Evolutionary conservation across 164 flowering plant genomes (phyloP), one percentile per base, ranked within the genome.

Genomic region (Tetracentron sinense): DNA sequence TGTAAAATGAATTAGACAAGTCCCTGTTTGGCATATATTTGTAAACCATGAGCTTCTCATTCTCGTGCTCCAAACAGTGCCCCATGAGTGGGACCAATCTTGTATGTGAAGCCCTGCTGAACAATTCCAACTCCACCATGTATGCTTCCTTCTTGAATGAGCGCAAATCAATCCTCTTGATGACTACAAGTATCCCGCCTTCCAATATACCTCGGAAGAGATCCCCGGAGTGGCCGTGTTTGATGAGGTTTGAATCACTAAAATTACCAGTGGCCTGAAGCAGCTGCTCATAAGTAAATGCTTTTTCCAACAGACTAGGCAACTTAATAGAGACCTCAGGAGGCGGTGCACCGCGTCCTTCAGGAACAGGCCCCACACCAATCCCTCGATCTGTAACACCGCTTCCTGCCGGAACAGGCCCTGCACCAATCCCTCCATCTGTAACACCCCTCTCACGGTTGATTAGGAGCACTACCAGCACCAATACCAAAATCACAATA

Each of bases 201-300:
- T 89, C 97, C 61, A 93, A 63, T 29, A 71, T 50, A 28, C 99
- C 98, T 6, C 65, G 72, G 67, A 78, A 90, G 51, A 93, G 84
- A 63, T 86, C 95, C 59, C 98, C 97, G 2, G 98, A 81, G 57
- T 86, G 98, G n/a, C 97, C 98, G 59, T 83, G 77, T 69, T 93
- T 90, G 63, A 93, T 82, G 22, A 93, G 79, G 74, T 90, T 89
- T 23, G 68, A 66, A 55, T 89, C 92, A 69, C 74, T 78, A 61
- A 93, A 91, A 50, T 87, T 80, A 46, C 77, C 69, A 0, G 97
- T 83, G 20, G 95, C 91, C 56, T 53, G 79, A 46, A 89, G 83
- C 62, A 93, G 76, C 77, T 86, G 91, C 71, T 86, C 84, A 67
- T 89, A 83, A 21, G 97, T 80, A 72, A 74, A 93, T 42, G 77